Base-by-base conservation (phyloP, 192 early-diverging fungal genomes). In the Martensiomyces pterosporus region DNA sequence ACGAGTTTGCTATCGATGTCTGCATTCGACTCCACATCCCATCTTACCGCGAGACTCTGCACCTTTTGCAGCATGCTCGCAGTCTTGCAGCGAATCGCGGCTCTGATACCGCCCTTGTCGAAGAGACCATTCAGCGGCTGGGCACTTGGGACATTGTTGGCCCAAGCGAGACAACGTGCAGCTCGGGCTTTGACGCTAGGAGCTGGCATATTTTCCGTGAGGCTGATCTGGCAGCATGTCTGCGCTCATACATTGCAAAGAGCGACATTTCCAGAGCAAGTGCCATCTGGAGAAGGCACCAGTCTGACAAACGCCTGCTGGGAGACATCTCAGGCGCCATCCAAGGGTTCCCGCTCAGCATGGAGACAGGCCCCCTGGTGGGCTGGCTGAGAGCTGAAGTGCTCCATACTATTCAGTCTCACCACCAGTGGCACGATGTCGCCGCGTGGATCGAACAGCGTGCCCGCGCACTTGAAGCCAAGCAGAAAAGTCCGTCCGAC, bases 281-380 rank as follows among this genome's bases (percentile, higher is more conserved):
- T 8, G 53, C 57, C 3, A 18, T 85, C 2, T 85, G 84, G 84
- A 51, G 77, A 21, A 50, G 84, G 5, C 84, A 85, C 39, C 57
- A 32, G 32, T 18, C 34, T 25, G 75, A 70, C 18, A 48, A 46
- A 22, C 55, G 57, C 5, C 37, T 85, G 24, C 40, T 63, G 3
- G 33, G 36, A 12, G 61, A 67, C 24, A 39, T 86, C 6, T 32
- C 60, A 14, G 66, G 70, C 12, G 67, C 82, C 15, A 44, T 85
- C 9, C 49, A 70, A 19, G 64, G 67, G 18, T 63, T 81, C 16
- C 73, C 81, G 3, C 57, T 66, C 12, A 33, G 53, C 22, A 43
- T 27, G 4, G 58, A 63, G 17, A 24, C 49, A 0, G 19, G 16
- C 21, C 44, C 56, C 13, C 29, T 77, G 22, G 52, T 60, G 1